Evolutionary conservation across 2,329 filamentous ascomycete species (phyloP), one percentile per base, ranked within the genome.

Genomic region (Didymella pinodella): DNA sequence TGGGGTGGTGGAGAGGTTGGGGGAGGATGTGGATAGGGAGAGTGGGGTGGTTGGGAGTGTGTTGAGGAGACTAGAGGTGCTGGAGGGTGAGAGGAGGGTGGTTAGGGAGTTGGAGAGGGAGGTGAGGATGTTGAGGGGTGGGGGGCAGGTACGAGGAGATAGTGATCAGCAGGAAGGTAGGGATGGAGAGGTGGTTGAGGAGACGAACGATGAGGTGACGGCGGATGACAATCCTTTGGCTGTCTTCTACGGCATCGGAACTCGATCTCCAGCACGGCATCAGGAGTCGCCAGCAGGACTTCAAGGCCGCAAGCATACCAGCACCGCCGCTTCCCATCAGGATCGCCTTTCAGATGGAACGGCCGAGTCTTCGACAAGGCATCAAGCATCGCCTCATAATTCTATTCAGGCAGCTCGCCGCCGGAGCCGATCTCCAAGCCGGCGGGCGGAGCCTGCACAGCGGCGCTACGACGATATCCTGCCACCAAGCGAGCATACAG

Each of bases 101-200:
- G 58, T 66, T 22, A 51, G 45, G 34, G 48, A 44, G 5, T n/a
- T 68, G 28, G 63, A 66, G 16, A 22, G 26, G 38, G 59, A 66
- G 26, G 20, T 68, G 12, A 20, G 4, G 2, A 50, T 14, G 20
- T 41, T 68, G 16, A 61, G n/a, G 28, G 18, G 7, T 26, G 7
- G 12, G 8, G 14, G 18, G 6, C 38, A 41, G 18, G 5, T 3
- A 7, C 38, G 20, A 25, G 38, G 8, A 14, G 18, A 25, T 10
- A 41, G 20, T 31, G 11, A 4, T 4, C 48, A 12, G 26, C 54
- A 18, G 6, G 44, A 31, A n/a, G 20, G 7, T 0, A 22, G 11
- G 12, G 3, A 7, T 14, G 43, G 43, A 18, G 8, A 32, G 8
- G 4, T 26, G 4, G 32, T 18, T 0, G 38, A 44, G 16, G n/a